These are phyloP conservation scores for Torrubiella hemipterigena DNA, from an alignment of 2,329 filamentous ascomycete species.

Conservation along the genomic window DNA sequence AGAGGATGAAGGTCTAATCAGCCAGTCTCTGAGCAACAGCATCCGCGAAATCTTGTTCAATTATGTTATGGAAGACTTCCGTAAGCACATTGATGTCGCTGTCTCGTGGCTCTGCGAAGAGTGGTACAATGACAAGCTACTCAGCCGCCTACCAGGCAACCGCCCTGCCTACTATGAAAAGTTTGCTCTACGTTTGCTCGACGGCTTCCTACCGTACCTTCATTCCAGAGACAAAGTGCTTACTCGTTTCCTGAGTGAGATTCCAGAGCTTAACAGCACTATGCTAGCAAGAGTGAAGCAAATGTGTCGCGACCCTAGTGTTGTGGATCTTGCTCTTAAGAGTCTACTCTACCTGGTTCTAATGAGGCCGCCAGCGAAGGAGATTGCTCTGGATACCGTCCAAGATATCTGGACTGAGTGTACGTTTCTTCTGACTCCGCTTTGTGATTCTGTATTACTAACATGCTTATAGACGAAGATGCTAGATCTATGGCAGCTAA, in stretches of 20 bases:
- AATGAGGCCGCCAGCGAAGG: constrained; percentile 52
- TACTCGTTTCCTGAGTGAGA: constrained; percentile 82
- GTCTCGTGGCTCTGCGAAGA: constrained; percentile 95
- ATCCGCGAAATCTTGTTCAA: constrained; percentile 73
- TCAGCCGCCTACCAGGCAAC: constrained; percentile 27
- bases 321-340: constrained; percentile 50
- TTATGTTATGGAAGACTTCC: constrained; percentile 87
- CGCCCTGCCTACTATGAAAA: constrained; percentile 60
- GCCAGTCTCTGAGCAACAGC: constrained; percentile 45
- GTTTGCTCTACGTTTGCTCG: constrained; percentile 71
- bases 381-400: constrained; percentile 51
- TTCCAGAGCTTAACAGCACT: constrained; percentile 63
- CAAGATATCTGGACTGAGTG: constrained; percentile 57
- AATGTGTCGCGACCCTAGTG: constrained; percentile 53
- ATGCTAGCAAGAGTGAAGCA: constrained; percentile 63
- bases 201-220: constrained; percentile 83
- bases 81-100: constrained; percentile 76
- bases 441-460: constrained; percentile 1
- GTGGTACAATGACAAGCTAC: constrained; percentile 79
- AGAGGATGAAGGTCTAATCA: constrained; percentile 30
- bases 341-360: constrained; percentile 56
- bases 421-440: constrained; percentile 24
- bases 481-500: constrained; percentile 50
- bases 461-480: constrained; percentile 39
- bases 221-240: constrained; percentile 82